Evolutionary conservation across 2,329 filamentous ascomycete species (phyloP).

Genomic region (Colletotrichum orbiculare): DNA sequence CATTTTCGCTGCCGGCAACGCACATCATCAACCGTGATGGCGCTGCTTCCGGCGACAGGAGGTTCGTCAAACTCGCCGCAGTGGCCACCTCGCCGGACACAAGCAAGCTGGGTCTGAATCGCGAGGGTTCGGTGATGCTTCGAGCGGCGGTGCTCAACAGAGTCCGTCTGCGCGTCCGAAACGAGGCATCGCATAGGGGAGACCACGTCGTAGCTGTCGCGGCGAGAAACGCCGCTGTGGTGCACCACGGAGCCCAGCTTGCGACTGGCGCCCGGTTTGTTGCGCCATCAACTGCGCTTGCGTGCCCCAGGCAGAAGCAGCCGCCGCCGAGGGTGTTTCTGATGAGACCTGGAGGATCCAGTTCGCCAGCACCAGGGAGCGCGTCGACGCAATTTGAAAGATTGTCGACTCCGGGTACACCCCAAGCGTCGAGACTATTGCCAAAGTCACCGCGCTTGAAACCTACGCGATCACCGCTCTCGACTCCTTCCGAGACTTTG

Average conservation of each 20-base stretch:
- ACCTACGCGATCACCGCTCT: constrained; percentile 37
- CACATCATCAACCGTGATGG: constrained; percentile 74
- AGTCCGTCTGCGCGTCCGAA: constrained; percentile 59
- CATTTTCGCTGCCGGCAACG: constrained; percentile 75
- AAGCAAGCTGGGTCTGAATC: constrained; percentile 51
- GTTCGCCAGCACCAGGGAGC: not conserved
- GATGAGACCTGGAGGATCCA: constrained; percentile 11
- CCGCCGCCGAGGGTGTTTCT: constrained; percentile 23
- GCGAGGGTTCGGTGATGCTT: constrained; percentile 64
- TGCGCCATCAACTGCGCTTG: constrained; percentile 23
- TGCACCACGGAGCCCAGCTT: constrained; percentile 49
- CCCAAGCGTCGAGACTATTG: constrained; percentile 4
- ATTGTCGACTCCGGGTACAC: constrained; percentile 3
- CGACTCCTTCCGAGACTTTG: constrained; percentile 43
- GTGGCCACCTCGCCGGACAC: constrained; percentile 46
- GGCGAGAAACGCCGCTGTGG: constrained; percentile 46
- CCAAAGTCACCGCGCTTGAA: constrained; percentile 23
- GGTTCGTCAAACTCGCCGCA: constrained; percentile 61
- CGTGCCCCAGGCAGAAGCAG: constrained; percentile 4
- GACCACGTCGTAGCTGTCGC: constrained; percentile 46
- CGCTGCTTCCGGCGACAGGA: constrained; percentile 55
- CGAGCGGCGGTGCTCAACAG: constrained; percentile 75
- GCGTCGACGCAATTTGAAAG: constrained; percentile 2
- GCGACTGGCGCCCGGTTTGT: constrained; percentile 48
- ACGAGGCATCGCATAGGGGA: constrained; percentile 47